Base-by-base conservation (phyloP, 768 basidiomycete species). In the Hericium coralloides region DNA sequence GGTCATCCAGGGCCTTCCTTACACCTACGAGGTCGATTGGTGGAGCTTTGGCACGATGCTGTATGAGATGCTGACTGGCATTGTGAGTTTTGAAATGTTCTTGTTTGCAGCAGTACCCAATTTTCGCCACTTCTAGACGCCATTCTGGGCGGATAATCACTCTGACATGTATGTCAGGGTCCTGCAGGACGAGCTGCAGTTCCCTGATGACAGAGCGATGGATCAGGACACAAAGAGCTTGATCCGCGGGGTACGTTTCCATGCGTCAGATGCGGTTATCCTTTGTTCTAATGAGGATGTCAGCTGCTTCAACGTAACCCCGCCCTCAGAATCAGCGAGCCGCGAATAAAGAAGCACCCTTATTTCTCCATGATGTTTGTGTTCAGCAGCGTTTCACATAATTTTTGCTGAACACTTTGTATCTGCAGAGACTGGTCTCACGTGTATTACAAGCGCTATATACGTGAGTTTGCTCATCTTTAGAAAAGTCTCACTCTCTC, bases 1-100 rank as follows among this genome's bases (percentile, higher is more conserved):
- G 72, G 94, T 98, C 48, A 92, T 98, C 63, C 89, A 92, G 65
- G 91, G 94, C 1, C 70, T 89, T 64, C 80, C 85, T 18, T 95
- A 98, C 67, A 86, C 87, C 61, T 98, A 93, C 66, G 92, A 94
- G 63, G 92, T 95, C 20, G 95, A 98, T 69, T 95, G 93, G 91
- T 99, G 94, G 95, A 91, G 88, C 62, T 89, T 95, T 65, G 95
- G 95, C 38, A 98, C 95, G 60, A 95, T 98, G 89, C 73, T 98
- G 58, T 93, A 91, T 68, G 95, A 98, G 75, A 95, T 97, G 89
- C 74, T 98, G 72, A 90, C 91, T 39, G 95, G 95, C 25, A 89
- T 95, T 62, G 94, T 95, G 70, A 76, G 88, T 83, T n/a, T 36
- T 37, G 12, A 14, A 54, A 49, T 58, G 53, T 54, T 55, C 58